Conservation (phyloP, 192 early-diverging fungal genomes). For the Haplosporangium gracile region DNA sequence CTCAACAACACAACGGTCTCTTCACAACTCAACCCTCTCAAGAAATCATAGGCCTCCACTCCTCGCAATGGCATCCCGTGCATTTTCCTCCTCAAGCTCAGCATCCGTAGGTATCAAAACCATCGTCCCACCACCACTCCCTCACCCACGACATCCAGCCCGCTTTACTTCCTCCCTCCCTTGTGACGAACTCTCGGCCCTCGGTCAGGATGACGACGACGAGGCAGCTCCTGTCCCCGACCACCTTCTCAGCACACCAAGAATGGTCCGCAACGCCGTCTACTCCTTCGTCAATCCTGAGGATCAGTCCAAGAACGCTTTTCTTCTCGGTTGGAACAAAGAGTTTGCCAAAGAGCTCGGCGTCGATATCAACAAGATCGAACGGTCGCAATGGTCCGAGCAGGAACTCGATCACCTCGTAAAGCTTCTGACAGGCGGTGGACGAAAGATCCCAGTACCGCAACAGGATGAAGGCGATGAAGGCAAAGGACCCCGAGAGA, state of each 20-base stretch:
- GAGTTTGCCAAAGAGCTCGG: constrained; percentile 29
- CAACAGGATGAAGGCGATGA: constrained; percentile 56
- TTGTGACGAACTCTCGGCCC: constrained; percentile 43
- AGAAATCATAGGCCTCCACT: neutral
- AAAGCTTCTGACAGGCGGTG: constrained; percentile 26
- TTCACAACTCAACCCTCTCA: neutral
- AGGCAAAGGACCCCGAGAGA: constrained; percentile 45
- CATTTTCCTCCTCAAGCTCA: constrained; percentile 9
- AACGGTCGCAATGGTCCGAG: constrained; percentile 46
- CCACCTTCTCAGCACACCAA: constrained; percentile 34
- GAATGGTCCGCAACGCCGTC: constrained; percentile 59
- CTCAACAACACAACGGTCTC: neutral
- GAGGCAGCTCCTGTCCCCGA: constrained; percentile 30
- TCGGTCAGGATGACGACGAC: constrained; percentile 32
- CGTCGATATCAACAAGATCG: constrained; percentile 34
- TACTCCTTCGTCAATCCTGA: constrained; percentile 62
- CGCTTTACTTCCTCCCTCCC: constrained; percentile 55
- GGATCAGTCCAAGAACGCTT: constrained; percentile 41
- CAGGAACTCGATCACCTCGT: constrained; percentile 51
- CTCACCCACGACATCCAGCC: constrained; percentile 30
- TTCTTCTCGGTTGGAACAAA: constrained; percentile 42
- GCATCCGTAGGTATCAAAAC: neutral
- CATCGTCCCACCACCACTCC: constrained; percentile 28
- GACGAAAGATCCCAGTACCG: constrained; percentile 45
- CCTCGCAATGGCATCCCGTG: constrained; percentile 10